Base-by-base conservation (phyloP, 192 early-diverging fungal genomes). In the Backusella morwellensis region DNA sequence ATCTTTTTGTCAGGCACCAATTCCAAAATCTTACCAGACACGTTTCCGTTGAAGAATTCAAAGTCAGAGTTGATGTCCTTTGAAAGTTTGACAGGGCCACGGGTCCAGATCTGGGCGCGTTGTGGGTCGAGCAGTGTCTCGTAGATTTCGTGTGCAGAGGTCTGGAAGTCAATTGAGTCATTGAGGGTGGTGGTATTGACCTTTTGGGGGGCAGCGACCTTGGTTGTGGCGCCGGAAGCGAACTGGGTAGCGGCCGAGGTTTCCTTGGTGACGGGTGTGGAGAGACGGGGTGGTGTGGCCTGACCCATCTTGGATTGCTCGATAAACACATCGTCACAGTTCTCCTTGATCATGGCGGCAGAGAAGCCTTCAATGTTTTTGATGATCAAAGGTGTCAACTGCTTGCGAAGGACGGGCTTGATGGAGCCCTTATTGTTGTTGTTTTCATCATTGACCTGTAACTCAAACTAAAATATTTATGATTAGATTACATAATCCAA, bases 1-100 rank as follows among this genome's bases (percentile, higher is more conserved):
- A 98, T 94, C 76, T 86, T 91, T 80, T 93, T 88, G 73, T 92
- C 91, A 32, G 85, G 86, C 66, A 90, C 91, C 63, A 96, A 76
- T 82, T 94, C 92, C 26, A 88, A 80, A 66, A 94, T 87, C 73
- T 88, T 89, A 23, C 96, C 97, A n/a, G 90, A 90, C 44, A 97
- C 92, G 80, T 96, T 95, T 23, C 96, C 97, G 38, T 86, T 93
- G 88, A 99, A 97, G 59, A 97, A 81, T 76, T 83, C 86, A 85
- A 95, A 96, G 75, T 79, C 74, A 35, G 84, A 74, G 29, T 92
- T 92, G 35, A 87, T 86, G 26, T 81, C 76, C 41, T 66, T 68
- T 2, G 72, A 36, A 1, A 81, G 63, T 34, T 70, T 75, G 74
- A 85, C 88, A 44, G 88, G 77, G 38, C 90, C 90, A 23, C 96